phyloP scores from a whole-genome alignment of 768 basidiomycete species.

The Mycena epipterygia region DNA sequence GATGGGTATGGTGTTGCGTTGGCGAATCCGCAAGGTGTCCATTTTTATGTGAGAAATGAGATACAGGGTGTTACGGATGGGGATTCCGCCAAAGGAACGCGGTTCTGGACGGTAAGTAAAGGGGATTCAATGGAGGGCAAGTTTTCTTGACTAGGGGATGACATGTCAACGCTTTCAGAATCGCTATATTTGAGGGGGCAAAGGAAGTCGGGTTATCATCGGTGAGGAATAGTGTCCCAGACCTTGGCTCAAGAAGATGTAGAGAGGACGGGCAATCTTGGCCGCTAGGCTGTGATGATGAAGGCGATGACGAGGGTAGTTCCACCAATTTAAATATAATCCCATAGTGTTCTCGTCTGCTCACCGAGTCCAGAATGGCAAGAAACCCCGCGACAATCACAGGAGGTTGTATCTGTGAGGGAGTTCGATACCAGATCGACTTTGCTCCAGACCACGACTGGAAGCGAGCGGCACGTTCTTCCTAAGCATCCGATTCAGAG shows the following conservation, averaged over 20 bases:
- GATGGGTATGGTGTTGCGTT: slow-evolving; percentile 14
- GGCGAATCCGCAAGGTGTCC: slow-evolving; percentile 14
- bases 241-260: no score
- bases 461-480: slow-evolving; percentile 10
- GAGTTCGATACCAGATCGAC: slow-evolving; percentile 24
- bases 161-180: no score
- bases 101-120: slow-evolving; percentile 22
- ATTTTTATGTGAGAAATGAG: slow-evolving; percentile 24
- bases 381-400: not conserved
- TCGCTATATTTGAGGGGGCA: no score
- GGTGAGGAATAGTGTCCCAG: no score
- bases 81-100: not conserved
- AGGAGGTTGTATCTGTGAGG: slow-evolving; percentile 22
- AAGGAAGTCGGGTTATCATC: no score
- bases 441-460: slow-evolving; percentile 26
- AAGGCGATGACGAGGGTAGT: no score
- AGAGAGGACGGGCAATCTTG: no score
- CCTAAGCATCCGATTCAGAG: no score
- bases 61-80: slow-evolving; percentile 18
- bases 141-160: no score
- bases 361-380: not conserved
- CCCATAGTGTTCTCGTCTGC: no score
- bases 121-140: slow-evolving; percentile 4
- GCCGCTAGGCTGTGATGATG: no score
- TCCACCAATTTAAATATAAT: no score